phyloP scores from a whole-genome alignment of 495 filamentous ascomycete species.

The Pseudomonodictys pantanalensis region DNA sequence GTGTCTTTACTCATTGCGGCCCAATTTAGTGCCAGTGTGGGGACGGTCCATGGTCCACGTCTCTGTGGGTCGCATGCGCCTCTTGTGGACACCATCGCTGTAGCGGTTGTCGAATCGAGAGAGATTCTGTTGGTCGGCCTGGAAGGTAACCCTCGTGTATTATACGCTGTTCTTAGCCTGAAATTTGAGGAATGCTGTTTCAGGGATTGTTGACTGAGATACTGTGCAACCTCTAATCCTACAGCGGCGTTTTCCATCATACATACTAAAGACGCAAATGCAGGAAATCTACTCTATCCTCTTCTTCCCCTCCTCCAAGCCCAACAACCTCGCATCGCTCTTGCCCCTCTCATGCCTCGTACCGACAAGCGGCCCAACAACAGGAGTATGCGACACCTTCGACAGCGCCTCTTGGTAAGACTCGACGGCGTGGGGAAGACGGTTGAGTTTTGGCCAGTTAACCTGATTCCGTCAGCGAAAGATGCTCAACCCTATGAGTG shows the following conservation, averaged over 20 bases:
- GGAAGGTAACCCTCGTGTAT: no score
- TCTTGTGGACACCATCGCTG: no score
- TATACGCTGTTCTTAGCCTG: no score
- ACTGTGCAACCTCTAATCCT: not conserved
- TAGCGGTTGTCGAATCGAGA: no score
- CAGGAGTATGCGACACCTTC: constrained; percentile 68
- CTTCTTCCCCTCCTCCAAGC: constrained; percentile 94
- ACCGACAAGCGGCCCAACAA: constrained; percentile 68
- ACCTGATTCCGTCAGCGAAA: constrained; percentile 55
- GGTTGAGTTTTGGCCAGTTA: constrained; percentile 95
- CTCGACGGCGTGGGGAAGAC: constrained; percentile 76
- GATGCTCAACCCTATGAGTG: not conserved
- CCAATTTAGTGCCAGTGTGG: no score
- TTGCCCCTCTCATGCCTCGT: constrained; percentile 69
- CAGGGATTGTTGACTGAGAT: no score
- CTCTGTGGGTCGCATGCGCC: no score
- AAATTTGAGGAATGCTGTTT: no score
- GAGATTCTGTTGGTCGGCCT: no score
- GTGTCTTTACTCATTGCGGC: no score
- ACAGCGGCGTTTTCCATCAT: not conserved
- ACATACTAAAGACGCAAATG: not conserved
- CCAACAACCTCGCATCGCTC: constrained; percentile 73
- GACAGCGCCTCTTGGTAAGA: constrained; percentile 83
- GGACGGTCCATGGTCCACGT: no score
- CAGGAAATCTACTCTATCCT: constrained; percentile 67